Percentiles rank a stretch among this genome's conserved stretches.
phyloP scores from a whole-genome alignment of 192 early-diverging fungal species.

The Obelidium mucronatum region DNA sequence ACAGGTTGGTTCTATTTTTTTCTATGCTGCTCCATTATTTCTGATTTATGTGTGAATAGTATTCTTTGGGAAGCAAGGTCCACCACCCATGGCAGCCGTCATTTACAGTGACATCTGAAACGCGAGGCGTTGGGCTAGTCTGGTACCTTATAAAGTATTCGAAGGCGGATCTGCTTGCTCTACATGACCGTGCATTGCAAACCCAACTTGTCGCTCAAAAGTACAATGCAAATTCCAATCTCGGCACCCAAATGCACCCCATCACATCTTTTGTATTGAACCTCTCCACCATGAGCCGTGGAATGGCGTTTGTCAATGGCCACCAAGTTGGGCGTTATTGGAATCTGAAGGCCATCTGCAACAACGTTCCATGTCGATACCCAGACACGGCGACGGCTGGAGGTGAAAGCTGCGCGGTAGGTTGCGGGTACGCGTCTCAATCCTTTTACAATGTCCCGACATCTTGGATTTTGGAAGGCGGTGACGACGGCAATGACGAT shows the following conservation, averaged over 20 bases:
- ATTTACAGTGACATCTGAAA: not conserved
- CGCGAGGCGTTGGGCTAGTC: not conserved
- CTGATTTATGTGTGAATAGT: not conserved
- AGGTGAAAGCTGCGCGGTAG: slow-evolving; percentile 37
- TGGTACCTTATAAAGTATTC: slow-evolving; percentile 16
- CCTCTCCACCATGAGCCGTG: slow-evolving; percentile 39
- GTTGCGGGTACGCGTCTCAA: slow-evolving; percentile 38
- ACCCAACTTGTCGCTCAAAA: slow-evolving; percentile 9
- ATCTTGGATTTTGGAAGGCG: slow-evolving; percentile 36
- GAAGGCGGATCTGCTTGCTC: slow-evolving; percentile 4
- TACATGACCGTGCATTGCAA: not conserved
- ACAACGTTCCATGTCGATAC: slow-evolving; percentile 17
- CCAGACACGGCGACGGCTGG: slow-evolving; percentile 15
- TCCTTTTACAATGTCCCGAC: slow-evolving; percentile 48
- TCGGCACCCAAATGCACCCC: not conserved
- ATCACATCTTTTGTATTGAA: slow-evolving; percentile 40
- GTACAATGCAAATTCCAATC: not conserved
- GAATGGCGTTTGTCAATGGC: slow-evolving; percentile 47
- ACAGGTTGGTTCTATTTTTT: slow-evolving; percentile 9
- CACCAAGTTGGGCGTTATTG: slow-evolving; percentile 46
- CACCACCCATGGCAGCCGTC: not conserved
- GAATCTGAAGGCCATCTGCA: slow-evolving; percentile 22
- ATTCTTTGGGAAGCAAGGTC: not conserved
- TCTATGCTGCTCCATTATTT: not conserved
- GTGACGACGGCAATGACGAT: slow-evolving; percentile 9